Base-by-base conservation (phyloP, 495 filamentous ascomycete species). In the Penicillium desertorum region DNA sequence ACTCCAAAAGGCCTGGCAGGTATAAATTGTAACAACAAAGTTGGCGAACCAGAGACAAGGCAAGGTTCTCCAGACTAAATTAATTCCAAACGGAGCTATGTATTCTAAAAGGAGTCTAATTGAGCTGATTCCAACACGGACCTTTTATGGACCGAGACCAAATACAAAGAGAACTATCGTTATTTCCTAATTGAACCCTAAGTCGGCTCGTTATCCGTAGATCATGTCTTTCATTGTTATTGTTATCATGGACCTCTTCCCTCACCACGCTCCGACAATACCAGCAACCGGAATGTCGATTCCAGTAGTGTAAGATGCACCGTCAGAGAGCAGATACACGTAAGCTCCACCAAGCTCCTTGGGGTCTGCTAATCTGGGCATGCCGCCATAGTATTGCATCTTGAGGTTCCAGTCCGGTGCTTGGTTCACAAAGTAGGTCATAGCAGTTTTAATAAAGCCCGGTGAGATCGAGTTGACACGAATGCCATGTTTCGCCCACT, bases 381-480 rank as follows among this genome's bases (percentile, higher is more conserved):
- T 76, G 1, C 75, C 75, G 7, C 76, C 76, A 57, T 77, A 76
- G 58, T 77, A 76, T 46, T 76, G 64, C 74, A 77, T 75, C 62
- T 76, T 76, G 30, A 62, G 43, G 44, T 63, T 62, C 68, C 68
- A 79, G 49, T 77, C 75, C 2, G 76, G 69, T 9, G 72, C 62
- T 9, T 54, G 62, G 54, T 76, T 71, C n/a, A 75, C 62, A 20
- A 72, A 72, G 37, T 70, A 73, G 12, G 73, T 75, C 70, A 76
- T 69, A 12, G 68, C 68, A 0, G 73, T 77, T 20, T 63, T 59
- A 11, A 77, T 69, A 43, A 71, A 77, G 25, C 74, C 72, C 2
- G 74, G 75, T 0, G 63, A 68, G 9, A 73, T 64, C 34, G 67
- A 69, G 62, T 77, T 77, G 39, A 76, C 73, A 4, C 75, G 73